Evolutionary conservation across 1,284 basidiomycete species (phyloP), one percentile per base, ranked within the genome.

Genomic region (Tremellales sp.): DNA sequence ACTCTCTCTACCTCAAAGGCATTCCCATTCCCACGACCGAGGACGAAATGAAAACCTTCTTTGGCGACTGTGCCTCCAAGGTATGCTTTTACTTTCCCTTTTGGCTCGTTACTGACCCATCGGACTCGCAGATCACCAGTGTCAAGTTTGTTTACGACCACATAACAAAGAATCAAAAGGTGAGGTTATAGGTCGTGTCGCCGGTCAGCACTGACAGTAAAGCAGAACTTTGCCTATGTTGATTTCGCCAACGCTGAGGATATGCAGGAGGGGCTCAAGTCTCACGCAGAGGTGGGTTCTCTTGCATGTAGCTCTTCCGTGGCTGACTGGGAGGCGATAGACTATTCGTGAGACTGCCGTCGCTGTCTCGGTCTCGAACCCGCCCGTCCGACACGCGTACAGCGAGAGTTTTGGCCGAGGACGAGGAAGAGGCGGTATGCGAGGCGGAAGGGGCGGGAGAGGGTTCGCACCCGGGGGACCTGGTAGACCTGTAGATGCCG

Each of bases 231-330:
- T 43, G 86, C 81, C 1, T 93, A 90, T 60, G 81, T 92, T 50
- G 90, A 93, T 66, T 93, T 92, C 69, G 84, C 80, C 6, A 85
- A 85, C 59, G 87, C 91, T 62, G 84, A 84, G 38, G 77, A 81
- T 19, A 87, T 91, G 85, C 84, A 81, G 60, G 78, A 76, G 21
- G 88, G 82, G 1, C 71, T 92, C 21, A 82, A 81, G 53, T 83
- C 81, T 58, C 81, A 85, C 58, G 78, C 76, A 13, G 81, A 83
- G 67, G 87, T 87, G 56, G 50, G 77, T 71, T n/a, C 14, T 27
- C 28, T 47, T 40, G 29, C 39, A 33, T 48, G 16, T 18, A 37
- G 21, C 50, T 28, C 18, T 49, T 29, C 14, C 7, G 29, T 18
- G 33, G 29, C 43, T 37, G 19, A 21, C 26, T n/a, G n/a, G n/a